Evolutionary conservation across 2,329 filamentous ascomycete genomes (phyloP).

Genomic region (Teratosphaeria epicoccoides): DNA sequence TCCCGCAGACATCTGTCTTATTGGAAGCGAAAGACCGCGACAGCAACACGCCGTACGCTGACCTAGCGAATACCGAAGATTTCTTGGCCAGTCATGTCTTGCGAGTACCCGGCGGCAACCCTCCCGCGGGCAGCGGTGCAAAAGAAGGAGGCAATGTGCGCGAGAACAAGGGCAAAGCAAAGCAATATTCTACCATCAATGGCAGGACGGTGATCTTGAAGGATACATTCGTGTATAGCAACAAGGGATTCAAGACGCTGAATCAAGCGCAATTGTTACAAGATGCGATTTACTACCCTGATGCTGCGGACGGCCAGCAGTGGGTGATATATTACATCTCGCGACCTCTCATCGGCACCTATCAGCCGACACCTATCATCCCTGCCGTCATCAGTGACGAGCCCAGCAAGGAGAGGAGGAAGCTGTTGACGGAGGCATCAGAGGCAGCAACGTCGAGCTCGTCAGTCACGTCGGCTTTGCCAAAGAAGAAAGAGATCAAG

Average conservation of each 20-base stretch:
- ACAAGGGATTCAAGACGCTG: conserved; percentile 94
- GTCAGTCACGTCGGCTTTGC: conserved; percentile 31
- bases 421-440: conserved; percentile 21
- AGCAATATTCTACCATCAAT: conserved; percentile 87
- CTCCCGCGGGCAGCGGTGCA: conserved; percentile 38
- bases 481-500: conserved; percentile 80
- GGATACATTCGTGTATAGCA: conserved; percentile 84
- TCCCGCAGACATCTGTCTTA: conserved; percentile 85
- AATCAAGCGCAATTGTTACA: conserved; percentile 79
- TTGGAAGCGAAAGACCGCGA: conserved; percentile 81
- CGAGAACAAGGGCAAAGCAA: conserved; percentile 84
- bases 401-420: conserved; percentile 24
- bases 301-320: conserved; percentile 78
- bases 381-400: conserved; percentile 45
- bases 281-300: conserved; percentile 80
- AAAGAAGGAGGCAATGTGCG: conserved; percentile 53
- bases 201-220: conserved; percentile 89
- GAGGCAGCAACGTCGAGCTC: conserved; percentile 9
- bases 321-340: conserved; percentile 98
- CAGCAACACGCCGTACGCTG: conserved; percentile 62
- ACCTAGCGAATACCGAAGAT: conserved; percentile 81
- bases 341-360: conserved; percentile 70
- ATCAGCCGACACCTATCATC: conserved; percentile 62
- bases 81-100: conserved; percentile 96
- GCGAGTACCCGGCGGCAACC: conserved; percentile 55